Percentiles rank a stretch among this genome's conserved stretches.
phyloP scores from a whole-genome alignment of 1,284 basidiomycete genomes.

The Rhodotorula sp. region DNA sequence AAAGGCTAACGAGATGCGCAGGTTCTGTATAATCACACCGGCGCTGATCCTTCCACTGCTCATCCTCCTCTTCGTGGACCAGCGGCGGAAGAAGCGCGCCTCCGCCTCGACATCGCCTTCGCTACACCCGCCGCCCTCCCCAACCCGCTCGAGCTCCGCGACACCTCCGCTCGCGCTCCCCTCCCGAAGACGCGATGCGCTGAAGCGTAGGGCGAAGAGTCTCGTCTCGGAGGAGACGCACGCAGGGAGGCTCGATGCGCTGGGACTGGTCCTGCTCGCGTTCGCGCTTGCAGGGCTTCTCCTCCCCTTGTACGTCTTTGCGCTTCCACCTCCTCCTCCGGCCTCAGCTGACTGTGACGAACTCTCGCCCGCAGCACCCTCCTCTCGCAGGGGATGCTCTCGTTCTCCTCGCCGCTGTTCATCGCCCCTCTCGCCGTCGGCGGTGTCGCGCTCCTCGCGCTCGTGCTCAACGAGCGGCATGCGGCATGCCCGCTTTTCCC shows the following conservation, averaged over 20 bases:
- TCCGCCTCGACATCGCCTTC: background rate
- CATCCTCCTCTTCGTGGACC: background rate
- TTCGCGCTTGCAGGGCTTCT: background rate
- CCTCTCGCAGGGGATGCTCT: background rate
- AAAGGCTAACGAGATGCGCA: background rate
- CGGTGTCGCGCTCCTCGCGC: background rate
- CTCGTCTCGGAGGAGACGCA: background rate
- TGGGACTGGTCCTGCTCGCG: background rate
- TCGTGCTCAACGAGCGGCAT: background rate
- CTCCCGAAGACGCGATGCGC: background rate
- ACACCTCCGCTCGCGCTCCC: background rate
- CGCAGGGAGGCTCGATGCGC: background rate
- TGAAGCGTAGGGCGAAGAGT: background rate
- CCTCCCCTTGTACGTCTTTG: background rate
- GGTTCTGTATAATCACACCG: constrained; percentile 2
- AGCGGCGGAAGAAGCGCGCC: background rate
- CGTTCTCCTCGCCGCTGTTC: background rate
- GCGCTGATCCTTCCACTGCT: background rate
- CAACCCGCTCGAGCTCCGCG: background rate
- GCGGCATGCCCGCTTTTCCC: background rate
- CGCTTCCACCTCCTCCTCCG: no score
- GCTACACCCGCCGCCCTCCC: background rate
- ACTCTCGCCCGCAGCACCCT: background rate
- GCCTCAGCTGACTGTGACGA: background rate
- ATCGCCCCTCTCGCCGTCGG: background rate